A percentile compares a stretch with the other conserved stretches of the same genome.
phyloP scores from a whole-genome alignment of 2,329 filamentous ascomycete genomes.

The Xylaria digitata region DNA sequence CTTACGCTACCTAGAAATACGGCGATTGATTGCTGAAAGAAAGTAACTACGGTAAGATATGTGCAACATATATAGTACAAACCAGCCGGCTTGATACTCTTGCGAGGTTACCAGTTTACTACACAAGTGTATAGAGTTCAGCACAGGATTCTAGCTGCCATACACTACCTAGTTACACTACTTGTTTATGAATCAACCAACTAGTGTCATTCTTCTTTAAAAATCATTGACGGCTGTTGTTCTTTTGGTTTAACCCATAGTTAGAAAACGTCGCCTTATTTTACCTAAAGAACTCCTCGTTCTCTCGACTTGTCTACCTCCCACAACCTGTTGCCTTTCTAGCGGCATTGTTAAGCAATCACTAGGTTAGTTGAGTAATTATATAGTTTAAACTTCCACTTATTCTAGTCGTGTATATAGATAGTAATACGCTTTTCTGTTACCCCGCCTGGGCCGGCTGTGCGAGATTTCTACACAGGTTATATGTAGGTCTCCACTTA shows the following conservation, averaged over 20 bases:
- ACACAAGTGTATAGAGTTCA: not conserved
- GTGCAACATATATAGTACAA: not conserved
- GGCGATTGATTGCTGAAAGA: slow-evolving; percentile 19
- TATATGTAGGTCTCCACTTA: not conserved
- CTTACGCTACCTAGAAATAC: not conserved
- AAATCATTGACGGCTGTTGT: no score
- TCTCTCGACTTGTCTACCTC: not conserved
- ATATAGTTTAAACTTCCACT: not conserved
- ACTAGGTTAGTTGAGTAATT: slow-evolving; percentile 1
- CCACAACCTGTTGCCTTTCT: not conserved
- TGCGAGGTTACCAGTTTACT: slow-evolving; percentile 3
- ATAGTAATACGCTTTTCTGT: not conserved
- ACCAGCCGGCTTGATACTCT: slow-evolving; percentile 9
- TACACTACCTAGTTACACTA: no score
- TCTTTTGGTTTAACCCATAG: not conserved
- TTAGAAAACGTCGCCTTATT: not conserved
- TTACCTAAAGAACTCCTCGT: not conserved
- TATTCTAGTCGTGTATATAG: not conserved
- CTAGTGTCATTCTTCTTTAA: no score
- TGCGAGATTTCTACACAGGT: slow-evolving; percentile 1
- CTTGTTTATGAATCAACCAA: no score
- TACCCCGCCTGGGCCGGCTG: not conserved
- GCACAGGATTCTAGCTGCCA: not conserved
- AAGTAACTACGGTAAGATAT: not conserved
- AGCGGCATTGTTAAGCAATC: not conserved